These are phyloP conservation scores for Kluyveromyces wickerhamii DNA, from an alignment of 805 yeast species.

Conservation along the genomic window DNA sequence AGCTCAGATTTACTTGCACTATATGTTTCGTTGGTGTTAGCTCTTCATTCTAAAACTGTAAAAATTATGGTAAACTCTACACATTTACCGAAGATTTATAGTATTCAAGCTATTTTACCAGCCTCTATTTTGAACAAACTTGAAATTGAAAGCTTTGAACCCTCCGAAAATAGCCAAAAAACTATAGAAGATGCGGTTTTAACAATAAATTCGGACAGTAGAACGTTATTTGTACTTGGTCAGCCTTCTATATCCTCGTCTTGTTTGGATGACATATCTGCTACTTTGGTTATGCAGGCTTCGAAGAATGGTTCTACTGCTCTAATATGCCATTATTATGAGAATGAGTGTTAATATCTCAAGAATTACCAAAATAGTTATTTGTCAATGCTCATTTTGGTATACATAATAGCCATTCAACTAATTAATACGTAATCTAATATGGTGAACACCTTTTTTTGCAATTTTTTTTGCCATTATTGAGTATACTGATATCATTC, in stretches of 20 bases:
- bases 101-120: background rate
- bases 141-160: background rate
- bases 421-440: too few relatives aligned
- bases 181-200: background rate
- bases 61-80: background rate
- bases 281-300: background rate
- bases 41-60: background rate
- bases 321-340: constrained; percentile 1
- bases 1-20: constrained; percentile 26
- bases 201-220: background rate
- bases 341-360: too few relatives aligned
- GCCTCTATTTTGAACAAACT: constrained; percentile 1
- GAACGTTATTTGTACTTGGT: background rate
- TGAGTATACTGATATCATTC: too few relatives aligned
- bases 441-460: too few relatives aligned
- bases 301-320: constrained; percentile 1
- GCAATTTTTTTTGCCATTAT: too few relatives aligned
- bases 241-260: background rate
- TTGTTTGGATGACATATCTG: background rate
- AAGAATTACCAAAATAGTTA: too few relatives aligned
- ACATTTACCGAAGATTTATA: background rate
- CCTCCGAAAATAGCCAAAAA: background rate
- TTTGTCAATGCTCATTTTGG: too few relatives aligned
- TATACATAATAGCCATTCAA: too few relatives aligned
- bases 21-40: constrained; percentile 17